Evolutionary conservation across 192 early-diverging fungal species (phyloP).

Genomic region (Phycomyces nitens): DNA sequence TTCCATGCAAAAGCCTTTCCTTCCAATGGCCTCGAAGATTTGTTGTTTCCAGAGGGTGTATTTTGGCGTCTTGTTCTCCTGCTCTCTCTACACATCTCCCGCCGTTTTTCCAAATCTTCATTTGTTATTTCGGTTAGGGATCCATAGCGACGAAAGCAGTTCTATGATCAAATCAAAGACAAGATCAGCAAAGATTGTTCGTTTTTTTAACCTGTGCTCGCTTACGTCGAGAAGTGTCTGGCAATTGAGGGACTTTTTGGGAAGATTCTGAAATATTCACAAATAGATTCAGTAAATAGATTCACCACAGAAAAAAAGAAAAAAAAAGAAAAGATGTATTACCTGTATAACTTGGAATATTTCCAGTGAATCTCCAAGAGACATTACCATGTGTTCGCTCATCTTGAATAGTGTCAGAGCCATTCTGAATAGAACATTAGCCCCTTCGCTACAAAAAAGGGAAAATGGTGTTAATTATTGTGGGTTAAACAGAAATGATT

Average conservation of each 20-base stretch:
- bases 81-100: slow-evolving; percentile 34
- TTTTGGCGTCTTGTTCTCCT: slow-evolving; percentile 25
- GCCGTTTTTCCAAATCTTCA: slow-evolving; percentile 31
- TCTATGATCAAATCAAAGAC: slow-evolving; percentile 54
- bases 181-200: slow-evolving; percentile 49
- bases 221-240: background rate
- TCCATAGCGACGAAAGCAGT: slow-evolving; percentile 24
- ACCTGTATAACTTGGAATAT: slow-evolving; percentile 58
- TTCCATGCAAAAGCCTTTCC: no score
- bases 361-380: slow-evolving; percentile 54
- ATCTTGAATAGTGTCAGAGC: slow-evolving; percentile 69
- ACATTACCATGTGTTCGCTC: slow-evolving; percentile 59
- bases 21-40: no score
- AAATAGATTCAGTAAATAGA: background rate
- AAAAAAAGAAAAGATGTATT: no score
- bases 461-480: background rate
- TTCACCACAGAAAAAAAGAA: no score
- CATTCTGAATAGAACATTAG: slow-evolving; percentile 73
- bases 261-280: background rate
- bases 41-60: background rate
- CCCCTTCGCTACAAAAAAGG: slow-evolving; percentile 44
- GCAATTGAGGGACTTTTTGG: background rate
- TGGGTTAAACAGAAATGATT: background rate
- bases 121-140: slow-evolving; percentile 23
- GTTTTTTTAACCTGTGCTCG: no score